phyloP scores from a whole-genome alignment of 768 basidiomycete genomes.

The Psilocybe tampanensis region DNA sequence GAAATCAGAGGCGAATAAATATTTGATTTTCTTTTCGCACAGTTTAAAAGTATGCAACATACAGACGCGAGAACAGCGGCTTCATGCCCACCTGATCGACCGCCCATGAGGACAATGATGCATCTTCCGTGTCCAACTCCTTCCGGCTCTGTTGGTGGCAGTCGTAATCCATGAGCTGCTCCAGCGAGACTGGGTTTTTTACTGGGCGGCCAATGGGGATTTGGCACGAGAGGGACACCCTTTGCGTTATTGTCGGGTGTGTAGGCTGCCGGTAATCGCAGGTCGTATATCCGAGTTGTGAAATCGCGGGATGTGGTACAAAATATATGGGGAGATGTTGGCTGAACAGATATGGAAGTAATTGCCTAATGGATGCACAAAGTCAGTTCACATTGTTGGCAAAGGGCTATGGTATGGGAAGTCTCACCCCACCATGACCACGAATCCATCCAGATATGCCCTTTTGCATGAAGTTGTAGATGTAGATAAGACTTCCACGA shows the following conservation, averaged over 20 bases:
- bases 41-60: constrained; percentile 24
- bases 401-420: not conserved
- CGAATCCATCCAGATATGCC: constrained; percentile 51
- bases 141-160: constrained; percentile 60
- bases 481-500: constrained; percentile 53
- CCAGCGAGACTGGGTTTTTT: constrained; percentile 56
- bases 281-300: constrained; percentile 70
- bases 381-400: not conserved
- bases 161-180: constrained; percentile 66
- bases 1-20: no score
- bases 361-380: constrained; percentile 50
- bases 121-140: constrained; percentile 68
- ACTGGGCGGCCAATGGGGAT: constrained; percentile 63
- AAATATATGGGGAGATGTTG: constrained; percentile 55
- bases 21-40: no score
- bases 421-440: constrained; percentile 74
- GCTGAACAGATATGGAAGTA: constrained; percentile 70
- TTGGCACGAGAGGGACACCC: constrained; percentile 24
- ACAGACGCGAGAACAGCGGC: constrained; percentile 72
- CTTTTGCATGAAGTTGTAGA: constrained; percentile 48
- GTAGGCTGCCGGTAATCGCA: constrained; percentile 33
- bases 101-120: constrained; percentile 65
- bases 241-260: not conserved
- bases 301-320: constrained; percentile 77
- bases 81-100: constrained; percentile 72